Conservation (phyloP, 495 filamentous ascomycete genomes). For the Xylaria grammica region DNA sequence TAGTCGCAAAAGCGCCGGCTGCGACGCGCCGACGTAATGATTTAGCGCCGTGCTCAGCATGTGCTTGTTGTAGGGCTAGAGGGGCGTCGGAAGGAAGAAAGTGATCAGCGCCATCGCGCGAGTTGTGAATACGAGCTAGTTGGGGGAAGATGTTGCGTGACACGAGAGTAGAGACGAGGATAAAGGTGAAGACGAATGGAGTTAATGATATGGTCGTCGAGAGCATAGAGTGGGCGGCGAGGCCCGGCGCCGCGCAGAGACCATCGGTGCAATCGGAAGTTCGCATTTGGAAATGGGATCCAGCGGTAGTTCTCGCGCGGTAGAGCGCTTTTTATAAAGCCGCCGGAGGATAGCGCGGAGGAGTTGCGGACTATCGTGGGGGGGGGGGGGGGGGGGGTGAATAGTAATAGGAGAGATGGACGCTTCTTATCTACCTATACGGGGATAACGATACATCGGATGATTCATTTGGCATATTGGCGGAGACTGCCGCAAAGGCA, state of each 20-base stretch:
- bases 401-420: neutral
- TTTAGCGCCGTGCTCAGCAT: slow-evolving; percentile 54
- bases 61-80: slow-evolving; percentile 50
- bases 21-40: slow-evolving; percentile 58
- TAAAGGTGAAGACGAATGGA: slow-evolving; percentile 43
- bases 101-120: slow-evolving; percentile 55
- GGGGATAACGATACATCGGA: slow-evolving; percentile 19
- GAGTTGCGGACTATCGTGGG: too few species aligned
- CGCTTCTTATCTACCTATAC: slow-evolving; percentile 11
- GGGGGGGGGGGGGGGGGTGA: neutral
- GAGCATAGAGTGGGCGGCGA: slow-evolving; percentile 32
- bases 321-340: slow-evolving; percentile 1
- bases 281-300: slow-evolving; percentile 28
- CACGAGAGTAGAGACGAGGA: slow-evolving; percentile 49
- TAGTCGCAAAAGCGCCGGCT: slow-evolving; percentile 69
- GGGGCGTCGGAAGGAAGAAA: slow-evolving; percentile 60
- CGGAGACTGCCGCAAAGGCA: slow-evolving; percentile 14
- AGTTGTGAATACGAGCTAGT: slow-evolving; percentile 58
- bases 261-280: slow-evolving; percentile 39
- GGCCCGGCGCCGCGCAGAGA: slow-evolving; percentile 39
- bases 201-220: slow-evolving; percentile 42
- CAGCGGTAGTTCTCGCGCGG: neutral
- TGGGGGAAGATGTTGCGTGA: slow-evolving; percentile 68
- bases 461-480: slow-evolving; percentile 18
- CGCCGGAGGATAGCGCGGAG: slow-evolving; percentile 3